Percentiles rank a stretch among this genome's conserved stretches.
phyloP scores from a whole-genome alignment of 2,329 filamentous ascomycete species.

The Neophaeococcomyces mojaviensis region DNA sequence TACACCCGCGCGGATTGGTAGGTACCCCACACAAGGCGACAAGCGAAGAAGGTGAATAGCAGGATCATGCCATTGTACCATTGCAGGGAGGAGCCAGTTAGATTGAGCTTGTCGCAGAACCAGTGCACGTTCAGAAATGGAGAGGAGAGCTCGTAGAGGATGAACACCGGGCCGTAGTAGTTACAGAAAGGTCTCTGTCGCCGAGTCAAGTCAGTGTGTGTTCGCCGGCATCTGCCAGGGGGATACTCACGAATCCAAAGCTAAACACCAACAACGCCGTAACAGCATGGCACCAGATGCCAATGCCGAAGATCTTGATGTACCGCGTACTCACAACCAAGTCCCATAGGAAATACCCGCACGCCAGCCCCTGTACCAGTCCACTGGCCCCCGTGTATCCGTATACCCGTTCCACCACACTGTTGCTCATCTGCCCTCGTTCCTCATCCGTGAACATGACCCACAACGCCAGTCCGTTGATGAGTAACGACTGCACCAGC shows the following conservation, averaged over 20 bases:
- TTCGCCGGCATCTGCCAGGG: not conserved
- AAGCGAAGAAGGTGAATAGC: conserved; percentile 53
- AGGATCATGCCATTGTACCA: conserved; percentile 57
- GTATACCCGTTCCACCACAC: conserved; percentile 44
- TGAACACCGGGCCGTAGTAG: conserved; percentile 58
- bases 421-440: conserved; percentile 44
- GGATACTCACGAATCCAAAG: conserved; percentile 54
- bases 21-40: conserved; percentile 56
- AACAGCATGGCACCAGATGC: conserved; percentile 56
- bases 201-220: too few species aligned
- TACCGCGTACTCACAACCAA: conserved; percentile 49
- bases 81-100: conserved; percentile 54
- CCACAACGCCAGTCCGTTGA: conserved; percentile 50
- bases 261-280: conserved; percentile 54
- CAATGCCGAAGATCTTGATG: conserved; percentile 52
- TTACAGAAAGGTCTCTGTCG: conserved; percentile 59
- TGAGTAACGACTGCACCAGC: conserved; percentile 51
- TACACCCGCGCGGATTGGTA: conserved; percentile 53
- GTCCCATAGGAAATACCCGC: conserved; percentile 60
- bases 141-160: conserved; percentile 60
- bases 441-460: conserved; percentile 52
- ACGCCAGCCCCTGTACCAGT: conserved; percentile 52
- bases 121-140: conserved; percentile 63
- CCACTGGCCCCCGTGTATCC: conserved; percentile 55
- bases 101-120: conserved; percentile 61